Evolutionary conservation across 1,139 yeast genomes (phyloP), one percentile per base, ranked within the genome.

Genomic region (Geotrichum siamense): DNA sequence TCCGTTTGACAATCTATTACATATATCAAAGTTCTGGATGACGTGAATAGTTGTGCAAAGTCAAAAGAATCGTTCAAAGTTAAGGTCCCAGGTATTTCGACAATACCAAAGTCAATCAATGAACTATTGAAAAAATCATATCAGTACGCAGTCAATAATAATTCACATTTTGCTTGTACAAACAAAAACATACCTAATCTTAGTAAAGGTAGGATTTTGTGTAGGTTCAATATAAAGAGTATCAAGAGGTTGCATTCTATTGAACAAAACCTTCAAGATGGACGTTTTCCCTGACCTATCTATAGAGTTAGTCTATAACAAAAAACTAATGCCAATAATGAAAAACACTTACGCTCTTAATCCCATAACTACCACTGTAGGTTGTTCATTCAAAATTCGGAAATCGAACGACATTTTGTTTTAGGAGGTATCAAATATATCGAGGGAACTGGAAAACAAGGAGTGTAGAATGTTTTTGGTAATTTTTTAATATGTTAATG

Each of bases 41-140:
- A 79, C 41, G 82, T 73, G 59, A 89, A 89, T 34, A 84, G 65
- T 49, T 81, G 69, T 51, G 82, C 89, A 13, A 85, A 76, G 57
- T 89, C 96, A 55, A 80, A 80, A 23, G 69, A 62, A 3, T 94
- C 91, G 55, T 87, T 96, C 60, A 86, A 85, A 59, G 85, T 78
- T 60, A 87, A 86, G 62, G 91, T 97, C 1, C 97, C 98, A 0
- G 98, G 98, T 23, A 91, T 69, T 60, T 91, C 98, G 82, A 87
- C 85, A n/a, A 91, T 91, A 12, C 89, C 82, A 44, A 91, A 69
- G 59, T 87, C 94, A 36, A 89, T 84, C 46, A 91, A 70, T 6
- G 95, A 84, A 25, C 68, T 65, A 9, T 3, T 12, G 17, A 12
- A 2, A 9, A n/a, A n/a, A n/a, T n/a, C n/a, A n/a, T n/a, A n/a